phyloP scores from a whole-genome alignment of 1,284 basidiomycete species.

The Leccinum fallax region DNA sequence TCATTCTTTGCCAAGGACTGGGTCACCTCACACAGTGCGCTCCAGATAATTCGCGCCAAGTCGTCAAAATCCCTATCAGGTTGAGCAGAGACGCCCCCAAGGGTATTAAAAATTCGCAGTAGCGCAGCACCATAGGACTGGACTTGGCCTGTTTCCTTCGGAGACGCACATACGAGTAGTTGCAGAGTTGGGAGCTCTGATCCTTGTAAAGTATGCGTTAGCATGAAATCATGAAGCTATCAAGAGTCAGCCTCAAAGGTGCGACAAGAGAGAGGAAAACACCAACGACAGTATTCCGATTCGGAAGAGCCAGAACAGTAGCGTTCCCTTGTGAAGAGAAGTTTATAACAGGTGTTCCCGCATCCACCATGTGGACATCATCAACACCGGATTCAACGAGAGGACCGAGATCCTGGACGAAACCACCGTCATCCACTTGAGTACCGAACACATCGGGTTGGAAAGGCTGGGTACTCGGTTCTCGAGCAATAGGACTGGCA shows the following conservation, averaged over 20 bases:
- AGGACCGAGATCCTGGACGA: conserved; percentile 17
- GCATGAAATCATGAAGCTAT: conserved; percentile 60
- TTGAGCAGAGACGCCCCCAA: conserved; percentile 44
- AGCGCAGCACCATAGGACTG: conserved; percentile 45
- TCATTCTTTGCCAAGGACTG: conserved; percentile 38
- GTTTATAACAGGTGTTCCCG: conserved; percentile 10
- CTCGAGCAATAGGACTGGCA: conserved; percentile 6
- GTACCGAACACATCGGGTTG: conserved; percentile 16
- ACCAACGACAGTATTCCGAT: conserved; percentile 60
- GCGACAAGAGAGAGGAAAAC: conserved; percentile 1
- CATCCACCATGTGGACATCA: conserved; percentile 31
- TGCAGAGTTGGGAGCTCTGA: conserved; percentile 54
- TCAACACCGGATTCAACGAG: conserved; percentile 12
- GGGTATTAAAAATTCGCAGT: conserved; percentile 48
- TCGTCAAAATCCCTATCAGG: conserved; percentile 37
- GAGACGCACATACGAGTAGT: conserved; percentile 47
- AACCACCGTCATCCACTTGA: conserved; percentile 15
- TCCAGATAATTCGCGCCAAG: conserved; percentile 36
- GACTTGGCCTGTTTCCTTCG: conserved; percentile 30
- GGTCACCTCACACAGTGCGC: conserved; percentile 43
- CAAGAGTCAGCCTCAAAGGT: conserved; percentile 6
- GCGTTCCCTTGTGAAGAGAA: conserved; percentile 32
- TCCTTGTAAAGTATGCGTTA: conserved; percentile 52
- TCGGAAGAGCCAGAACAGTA: conserved; percentile 40
- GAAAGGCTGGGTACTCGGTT: conserved; percentile 6